These are phyloP conservation scores for Stagonosporopsis rhizophila DNA, from an alignment of 2,329 filamentous ascomycete genomes.

Conservation along the genomic window DNA sequence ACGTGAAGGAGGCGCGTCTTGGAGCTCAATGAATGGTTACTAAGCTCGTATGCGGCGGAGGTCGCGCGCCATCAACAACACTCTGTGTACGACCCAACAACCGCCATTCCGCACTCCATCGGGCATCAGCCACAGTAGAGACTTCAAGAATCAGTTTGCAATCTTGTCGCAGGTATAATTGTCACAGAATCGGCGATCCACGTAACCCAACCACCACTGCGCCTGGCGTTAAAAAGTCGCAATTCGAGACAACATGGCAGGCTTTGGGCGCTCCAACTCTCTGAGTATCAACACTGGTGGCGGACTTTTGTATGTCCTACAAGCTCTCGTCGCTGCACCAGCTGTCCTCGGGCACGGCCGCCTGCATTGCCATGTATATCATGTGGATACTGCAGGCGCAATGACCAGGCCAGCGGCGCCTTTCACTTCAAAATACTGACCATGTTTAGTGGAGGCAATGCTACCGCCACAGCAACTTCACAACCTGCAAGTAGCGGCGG, in stretches of 20 bases:
- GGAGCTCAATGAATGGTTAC: conserved; percentile 12
- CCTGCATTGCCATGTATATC: neutral
- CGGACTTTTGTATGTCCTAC: conserved; percentile 57
- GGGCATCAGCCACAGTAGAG: neutral
- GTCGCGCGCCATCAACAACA: conserved; percentile 4
- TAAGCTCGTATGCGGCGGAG: conserved; percentile 15
- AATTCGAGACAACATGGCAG: conserved; percentile 41
- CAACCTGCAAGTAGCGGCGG: conserved; percentile 38
- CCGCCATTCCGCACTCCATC: neutral
- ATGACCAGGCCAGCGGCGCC: conserved; percentile 10
- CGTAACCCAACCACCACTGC: neutral
- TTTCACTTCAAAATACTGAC: conserved; percentile 30
- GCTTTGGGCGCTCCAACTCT: conserved; percentile 57
- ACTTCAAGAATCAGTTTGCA: neutral
- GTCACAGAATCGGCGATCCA: neutral
- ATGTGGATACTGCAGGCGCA: conserved; percentile 13
- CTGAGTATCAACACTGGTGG: conserved; percentile 63
- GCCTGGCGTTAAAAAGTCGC: neutral
- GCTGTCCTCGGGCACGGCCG: neutral
- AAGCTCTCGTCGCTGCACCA: neutral
- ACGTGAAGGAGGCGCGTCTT: conserved; percentile 4
- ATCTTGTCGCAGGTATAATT: too few relatives aligned
- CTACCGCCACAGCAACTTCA: conserved; percentile 26
- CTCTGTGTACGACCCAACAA: neutral
- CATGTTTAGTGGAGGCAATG: conserved; percentile 39